Base-by-base conservation (phyloP, 108 stramenopile genomes). In the Cyclostephanos invisitatus region DNA sequence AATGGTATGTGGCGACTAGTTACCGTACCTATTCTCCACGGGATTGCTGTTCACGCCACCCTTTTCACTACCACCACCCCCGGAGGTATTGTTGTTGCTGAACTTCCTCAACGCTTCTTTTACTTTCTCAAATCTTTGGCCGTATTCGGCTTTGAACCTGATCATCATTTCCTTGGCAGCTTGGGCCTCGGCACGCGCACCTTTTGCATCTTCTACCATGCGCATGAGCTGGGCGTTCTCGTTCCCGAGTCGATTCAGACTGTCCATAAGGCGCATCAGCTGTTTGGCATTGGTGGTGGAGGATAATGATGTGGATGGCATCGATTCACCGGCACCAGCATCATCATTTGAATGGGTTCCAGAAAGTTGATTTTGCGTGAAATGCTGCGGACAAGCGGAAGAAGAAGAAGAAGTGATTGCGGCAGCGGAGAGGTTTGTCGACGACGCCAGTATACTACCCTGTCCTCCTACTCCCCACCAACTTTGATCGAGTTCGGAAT, bases 241-340 rank as follows among this genome's bases (percentile, higher is more conserved):
- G 68, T 95, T 88, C 17, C 91, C 89, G n/a, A 95, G 70, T 35
- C 88, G 82, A 42, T 91, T 91, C 29, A 95, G 67, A 25, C 87
- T 83, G 73, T 95, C 93, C 87, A 95, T 87, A 22, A 92, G 75
- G 21, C 87, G 88, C 84, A 95, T 87, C n/a, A 92, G 70, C 73
- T 92, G 89, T 66, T 92, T 92, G 17, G 88, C 89, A 49, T 91
- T 90, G 3, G 81, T 72, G 9, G 86, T 64, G 20, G 29, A 54
- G 53, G 53, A 54, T 7, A 24, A 46, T 11, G 44, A 46, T 46
- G 15, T 46, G 74, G 62, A 36, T 70, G 57, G 7, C 44, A 64
- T 53, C 10, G 32, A 44, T 12, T 38, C 65, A 25, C 14, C 58
- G 17, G 7, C 24, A 12, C 36, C 57, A 22, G 68, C 21, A 22